These are phyloP conservation scores for Metarhizium guizhouense DNA, from an alignment of 2,329 filamentous ascomycete genomes.

Conservation along the genomic window DNA sequence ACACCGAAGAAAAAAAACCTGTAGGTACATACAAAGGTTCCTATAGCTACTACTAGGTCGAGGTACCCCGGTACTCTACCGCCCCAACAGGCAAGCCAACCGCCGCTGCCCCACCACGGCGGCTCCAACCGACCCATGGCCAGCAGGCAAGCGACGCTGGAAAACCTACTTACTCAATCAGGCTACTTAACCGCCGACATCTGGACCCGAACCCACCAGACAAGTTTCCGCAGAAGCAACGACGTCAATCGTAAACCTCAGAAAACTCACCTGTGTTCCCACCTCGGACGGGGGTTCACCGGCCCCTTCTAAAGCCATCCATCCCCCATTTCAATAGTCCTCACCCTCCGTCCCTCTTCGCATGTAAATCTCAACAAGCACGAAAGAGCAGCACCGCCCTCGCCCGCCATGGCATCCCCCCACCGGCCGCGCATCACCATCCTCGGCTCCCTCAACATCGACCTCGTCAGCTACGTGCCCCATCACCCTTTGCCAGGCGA, in stretches of 20 bases:
- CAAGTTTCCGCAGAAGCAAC: neutral
- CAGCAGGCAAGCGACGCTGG: neutral
- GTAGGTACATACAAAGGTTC: too few species aligned
- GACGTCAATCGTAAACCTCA: neutral
- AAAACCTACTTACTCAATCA: neutral
- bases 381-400: neutral
- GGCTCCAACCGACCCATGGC: neutral
- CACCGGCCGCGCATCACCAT: conserved; percentile 56
- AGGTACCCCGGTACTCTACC: neutral
- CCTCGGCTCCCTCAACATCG: conserved; percentile 89
- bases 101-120: neutral
- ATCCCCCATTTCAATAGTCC: too few species aligned
- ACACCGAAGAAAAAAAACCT: neutral
- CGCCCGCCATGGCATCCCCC: conserved; percentile 4
- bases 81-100: neutral
- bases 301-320: neutral
- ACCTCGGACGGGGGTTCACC: too few species aligned
- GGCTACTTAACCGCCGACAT: neutral
- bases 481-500: conserved; percentile 80
- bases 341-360: neutral
- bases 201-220: too few species aligned
- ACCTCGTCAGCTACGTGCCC: conserved; percentile 80
- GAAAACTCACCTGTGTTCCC: too few species aligned
- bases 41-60: too few species aligned
- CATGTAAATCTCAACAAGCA: neutral